Conservation (phyloP, 139 green algal species). For the Coelastrella sp. region DNA sequence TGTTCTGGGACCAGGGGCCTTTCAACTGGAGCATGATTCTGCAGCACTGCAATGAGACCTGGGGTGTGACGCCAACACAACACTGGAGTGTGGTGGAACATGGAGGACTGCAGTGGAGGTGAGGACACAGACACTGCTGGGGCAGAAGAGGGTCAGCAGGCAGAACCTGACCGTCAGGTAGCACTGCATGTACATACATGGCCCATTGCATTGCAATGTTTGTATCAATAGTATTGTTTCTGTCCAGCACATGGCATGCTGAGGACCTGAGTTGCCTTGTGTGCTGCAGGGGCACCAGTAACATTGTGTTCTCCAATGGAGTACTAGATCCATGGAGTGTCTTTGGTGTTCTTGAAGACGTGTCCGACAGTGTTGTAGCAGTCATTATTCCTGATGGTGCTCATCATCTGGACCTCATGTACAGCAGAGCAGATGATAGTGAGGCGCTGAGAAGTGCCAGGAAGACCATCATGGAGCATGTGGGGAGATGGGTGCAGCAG, state of each 20-base stretch:
- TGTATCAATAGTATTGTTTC: too few species aligned
- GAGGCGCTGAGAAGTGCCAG: slow-evolving; percentile 40
- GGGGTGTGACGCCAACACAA: slow-evolving; percentile 53
- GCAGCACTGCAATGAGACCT: slow-evolving; percentile 63
- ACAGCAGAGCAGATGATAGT: slow-evolving; percentile 47
- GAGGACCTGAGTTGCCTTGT: too few species aligned
- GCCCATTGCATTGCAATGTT: too few species aligned
- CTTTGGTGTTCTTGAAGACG: slow-evolving; percentile 55
- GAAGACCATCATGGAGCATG: slow-evolving; percentile 35
- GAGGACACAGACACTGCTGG: too few species aligned
- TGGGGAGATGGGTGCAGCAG: slow-evolving; percentile 45
- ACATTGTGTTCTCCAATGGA: slow-evolving; percentile 89
- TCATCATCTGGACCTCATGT: slow-evolving; percentile 77
- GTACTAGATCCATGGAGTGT: slow-evolving; percentile 82
- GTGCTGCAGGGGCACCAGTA: slow-evolving; percentile 52
- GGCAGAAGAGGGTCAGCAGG: too few species aligned
- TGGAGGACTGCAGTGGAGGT: slow-evolving; percentile 39
- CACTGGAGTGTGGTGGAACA: slow-evolving; percentile 47
- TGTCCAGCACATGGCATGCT: too few species aligned
- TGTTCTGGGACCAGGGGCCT: slow-evolving; percentile 77
- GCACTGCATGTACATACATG: too few species aligned
- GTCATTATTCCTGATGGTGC: slow-evolving; percentile 65
- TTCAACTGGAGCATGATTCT: slow-evolving; percentile 53
- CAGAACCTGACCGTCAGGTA: too few species aligned
- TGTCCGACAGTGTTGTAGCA: slow-evolving; percentile 59